Conservation (phyloP, 495 filamentous ascomycete genomes). For the Penicillium ucsense region DNA sequence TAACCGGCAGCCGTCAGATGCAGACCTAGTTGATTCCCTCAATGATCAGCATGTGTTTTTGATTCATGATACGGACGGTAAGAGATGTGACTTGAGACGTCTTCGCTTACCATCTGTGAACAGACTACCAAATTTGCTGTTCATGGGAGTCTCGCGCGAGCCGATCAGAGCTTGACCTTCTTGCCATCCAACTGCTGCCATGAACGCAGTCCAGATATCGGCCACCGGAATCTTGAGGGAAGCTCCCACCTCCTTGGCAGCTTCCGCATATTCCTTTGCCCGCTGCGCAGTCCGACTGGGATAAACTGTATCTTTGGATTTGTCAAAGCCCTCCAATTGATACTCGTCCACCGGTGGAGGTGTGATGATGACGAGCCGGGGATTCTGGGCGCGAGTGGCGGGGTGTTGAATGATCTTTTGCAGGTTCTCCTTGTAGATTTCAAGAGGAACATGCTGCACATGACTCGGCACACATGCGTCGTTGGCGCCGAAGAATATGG, state of each 20-base stretch:
- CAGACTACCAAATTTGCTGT: conserved; percentile 38
- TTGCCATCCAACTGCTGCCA: conserved; percentile 56
- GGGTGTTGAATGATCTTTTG: conserved; percentile 59
- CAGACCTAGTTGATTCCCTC: conserved; percentile 33
- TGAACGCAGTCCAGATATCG: conserved; percentile 66
- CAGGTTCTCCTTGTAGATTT: conserved; percentile 63
- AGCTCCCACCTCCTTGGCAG: conserved; percentile 52
- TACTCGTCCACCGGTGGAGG: conserved; percentile 79
- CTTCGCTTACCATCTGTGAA: conserved; percentile 47
- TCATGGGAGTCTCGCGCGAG: conserved; percentile 39
- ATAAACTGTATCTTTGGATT: conserved; percentile 15
- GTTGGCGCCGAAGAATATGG: conserved; percentile 81
- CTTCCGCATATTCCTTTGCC: conserved; percentile 64
- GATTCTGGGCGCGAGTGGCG: conserved; percentile 53
- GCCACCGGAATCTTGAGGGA: conserved; percentile 55
- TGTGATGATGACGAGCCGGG: conserved; percentile 65
- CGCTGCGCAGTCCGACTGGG: conserved; percentile 49
- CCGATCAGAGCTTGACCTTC: conserved; percentile 44
- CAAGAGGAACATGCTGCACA: conserved; percentile 64
- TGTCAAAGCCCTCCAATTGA: conserved; percentile 35
- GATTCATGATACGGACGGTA: conserved; percentile 4
- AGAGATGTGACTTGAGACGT: background rate
- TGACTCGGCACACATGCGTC: conserved; percentile 59
- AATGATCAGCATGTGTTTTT: background rate
- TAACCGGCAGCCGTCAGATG: conserved; percentile 57